These are phyloP conservation scores for Rhododendron ovatum DNA, from an alignment of 148 eudicot genomes.

Conservation along the genomic window DNA sequence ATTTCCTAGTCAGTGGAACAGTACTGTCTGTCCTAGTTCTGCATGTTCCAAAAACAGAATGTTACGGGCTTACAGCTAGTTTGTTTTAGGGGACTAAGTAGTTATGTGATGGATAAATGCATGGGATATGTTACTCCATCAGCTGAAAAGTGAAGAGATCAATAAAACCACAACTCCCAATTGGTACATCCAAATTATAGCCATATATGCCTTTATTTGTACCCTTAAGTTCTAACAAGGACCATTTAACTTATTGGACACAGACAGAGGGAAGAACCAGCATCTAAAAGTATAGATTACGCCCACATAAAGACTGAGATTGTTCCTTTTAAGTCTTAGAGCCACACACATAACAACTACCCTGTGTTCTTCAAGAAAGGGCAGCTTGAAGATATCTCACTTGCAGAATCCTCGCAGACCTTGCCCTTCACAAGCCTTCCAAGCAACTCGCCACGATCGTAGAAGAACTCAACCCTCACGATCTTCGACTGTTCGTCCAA, in stretches of 20 bases:
- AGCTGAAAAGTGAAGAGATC: not conserved
- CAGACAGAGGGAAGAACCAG: not conserved
- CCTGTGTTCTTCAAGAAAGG: conserved; percentile 35
- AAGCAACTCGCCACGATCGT: conserved; percentile 69
- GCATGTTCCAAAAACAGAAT: not conserved
- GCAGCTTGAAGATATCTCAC: conserved; percentile 31
- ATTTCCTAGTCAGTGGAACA: not conserved
- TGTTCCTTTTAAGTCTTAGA: not conserved
- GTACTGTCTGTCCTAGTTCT: not conserved
- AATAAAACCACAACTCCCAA: not conserved
- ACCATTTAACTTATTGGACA: not conserved
- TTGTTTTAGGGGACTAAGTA: not conserved
- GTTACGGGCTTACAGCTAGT: not conserved
- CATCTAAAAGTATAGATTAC: not conserved
- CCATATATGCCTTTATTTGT: not conserved
- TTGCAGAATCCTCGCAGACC: not conserved
- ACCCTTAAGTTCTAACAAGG: not conserved
- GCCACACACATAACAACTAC: not conserved
- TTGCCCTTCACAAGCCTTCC: conserved; percentile 47
- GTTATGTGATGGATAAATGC: not conserved
- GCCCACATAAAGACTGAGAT: not conserved
- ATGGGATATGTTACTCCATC: too few relatives aligned
- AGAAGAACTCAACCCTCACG: conserved; percentile 60
- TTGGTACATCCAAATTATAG: not conserved
- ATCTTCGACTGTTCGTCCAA: conserved; percentile 57